Base-by-base conservation (phyloP, 352 stramenopile species). In the Plasmopara viticola region DNA sequence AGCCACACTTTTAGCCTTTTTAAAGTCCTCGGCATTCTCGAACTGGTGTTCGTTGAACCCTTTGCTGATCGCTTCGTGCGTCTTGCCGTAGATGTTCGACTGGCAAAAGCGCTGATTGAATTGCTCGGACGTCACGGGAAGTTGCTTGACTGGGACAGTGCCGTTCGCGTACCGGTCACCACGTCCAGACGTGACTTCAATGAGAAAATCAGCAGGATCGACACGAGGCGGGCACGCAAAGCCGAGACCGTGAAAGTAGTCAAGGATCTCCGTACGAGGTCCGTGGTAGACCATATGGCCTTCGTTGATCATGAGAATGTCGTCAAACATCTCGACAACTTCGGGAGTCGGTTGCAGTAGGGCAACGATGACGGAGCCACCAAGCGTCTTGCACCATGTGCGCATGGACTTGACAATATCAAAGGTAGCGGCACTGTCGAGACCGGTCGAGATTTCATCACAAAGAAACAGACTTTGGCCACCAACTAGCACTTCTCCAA, bases 271-370 rank as follows among this genome's bases (percentile, higher is more conserved):
- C 2, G 60, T 77, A 9, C 78, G 50, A 1, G 81, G 86, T 8
- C 94, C 95, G 42, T 96, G 89, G 64, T 97, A 99, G 15, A 98
- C 80, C 45, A 98, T 60, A 45, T 87, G 70, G 6, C 96, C 95
- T 53, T 96, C 80, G 58, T 95, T 88, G 25, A 99, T 54, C 57
- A 99, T 76, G 28, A 98, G 71, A 10, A 98, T 78, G 52, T 98
- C 80, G 63, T 99, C 96, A 62, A 99, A 98, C 28, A 96, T 66
- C 42, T 89, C 84, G 12, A 97, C 90, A 1, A 96, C 93, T 66
- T 98, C 95, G 0, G 95, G 94, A 10, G 77, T 72, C 4, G 70
- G 70, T 42, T 81, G 70, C 20, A 72, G 48, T 28, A 76, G 43
- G 13, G 65, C 62, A 20, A 79, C 52, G 9, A 76, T 52, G 31